Percentiles rank a stretch among this genome's conserved stretches.
Evolutionary conservation across 306 rosid species (phyloP).

Genomic region (Delonix regia): DNA sequence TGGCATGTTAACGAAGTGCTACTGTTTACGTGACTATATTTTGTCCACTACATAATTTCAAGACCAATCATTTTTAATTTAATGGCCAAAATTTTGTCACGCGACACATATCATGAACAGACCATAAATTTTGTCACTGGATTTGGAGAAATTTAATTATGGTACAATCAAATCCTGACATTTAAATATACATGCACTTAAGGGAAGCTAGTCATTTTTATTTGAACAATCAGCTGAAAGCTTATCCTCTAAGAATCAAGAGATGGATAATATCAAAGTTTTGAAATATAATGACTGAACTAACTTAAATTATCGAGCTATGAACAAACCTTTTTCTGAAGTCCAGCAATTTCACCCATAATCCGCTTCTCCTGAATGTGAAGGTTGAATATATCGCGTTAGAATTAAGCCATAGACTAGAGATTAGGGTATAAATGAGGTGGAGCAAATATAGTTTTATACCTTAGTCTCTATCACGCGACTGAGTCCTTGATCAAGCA

Average conservation of each 20-base stretch:
- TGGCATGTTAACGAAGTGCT: too few relatives aligned
- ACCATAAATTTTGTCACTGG: too few relatives aligned
- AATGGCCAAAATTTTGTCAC: too few relatives aligned
- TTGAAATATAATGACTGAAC: not conserved
- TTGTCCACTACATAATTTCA: too few relatives aligned
- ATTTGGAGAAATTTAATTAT: too few relatives aligned
- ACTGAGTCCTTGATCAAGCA: slow-evolving; percentile 29
- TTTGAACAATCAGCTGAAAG: not conserved
- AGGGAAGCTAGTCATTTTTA: not conserved
- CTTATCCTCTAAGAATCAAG: not conserved
- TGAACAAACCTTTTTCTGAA: slow-evolving; percentile 34
- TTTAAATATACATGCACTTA: too few relatives aligned
- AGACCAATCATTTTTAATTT: too few relatives aligned
- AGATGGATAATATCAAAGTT: not conserved
- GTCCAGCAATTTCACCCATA: slow-evolving; percentile 10
- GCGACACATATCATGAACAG: too few relatives aligned
- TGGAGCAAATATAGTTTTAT: not conserved
- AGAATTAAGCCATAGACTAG: not conserved
- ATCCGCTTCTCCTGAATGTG: slow-evolving; percentile 31
- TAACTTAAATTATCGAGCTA: not conserved
- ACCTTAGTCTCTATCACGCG: slow-evolving; percentile 35
- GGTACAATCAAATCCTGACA: too few relatives aligned
- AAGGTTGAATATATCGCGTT: not conserved
- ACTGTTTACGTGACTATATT: too few relatives aligned
- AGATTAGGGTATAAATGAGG: not conserved